Base-by-base conservation (phyloP, 2,329 filamentous ascomycete species). In the Huntiella abstrusa region DNA sequence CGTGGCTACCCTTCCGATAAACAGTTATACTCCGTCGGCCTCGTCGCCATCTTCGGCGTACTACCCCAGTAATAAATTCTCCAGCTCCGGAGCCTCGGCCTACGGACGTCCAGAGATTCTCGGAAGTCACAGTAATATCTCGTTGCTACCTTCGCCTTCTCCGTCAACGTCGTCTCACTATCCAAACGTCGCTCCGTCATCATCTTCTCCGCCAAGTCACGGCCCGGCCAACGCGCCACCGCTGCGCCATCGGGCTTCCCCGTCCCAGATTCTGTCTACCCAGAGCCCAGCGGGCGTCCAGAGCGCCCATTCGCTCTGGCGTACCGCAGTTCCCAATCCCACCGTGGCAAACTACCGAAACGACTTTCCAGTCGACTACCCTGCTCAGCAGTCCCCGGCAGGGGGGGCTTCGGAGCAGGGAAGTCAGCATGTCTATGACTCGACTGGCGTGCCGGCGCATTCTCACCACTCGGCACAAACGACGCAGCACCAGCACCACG, bases 321-420 rank as follows among this genome's bases (percentile, higher is more conserved):
- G 75, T 75, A 71, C 75, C 74, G 75, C 71, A 80, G 80, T 75
- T 64, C 72, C 73, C 64, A 72, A 68, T 69, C 73, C 66, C 72
- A 80, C 73, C 68, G 74, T 81, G 74, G 76, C 75, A 70, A 75
- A 77, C 64, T 83, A 83, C 69, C 74, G 76, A 71, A 71, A 70
- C 62, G 74, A 77, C 68, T 80, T 80, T 70, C 73, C 79, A 73
- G 76, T 82, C 71, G 75, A 80, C 62, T 83, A 81, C 67, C 70
- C 76, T 65, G 67, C 75, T 61, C 77, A 80, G 66, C 73, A 70
- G 59, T 69, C 70, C 64, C 72, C 77, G 67, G 64, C 75, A 65
- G 33, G 19, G 19, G 70, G 69, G 63, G 47, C 42, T 11, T 38
- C 42, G 41, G 69, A 74, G 60, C 75, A 78, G 61, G 69, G 68